phyloP scores from a whole-genome alignment of 139 green algal genomes.

The Helicosporidium sp. region DNA sequence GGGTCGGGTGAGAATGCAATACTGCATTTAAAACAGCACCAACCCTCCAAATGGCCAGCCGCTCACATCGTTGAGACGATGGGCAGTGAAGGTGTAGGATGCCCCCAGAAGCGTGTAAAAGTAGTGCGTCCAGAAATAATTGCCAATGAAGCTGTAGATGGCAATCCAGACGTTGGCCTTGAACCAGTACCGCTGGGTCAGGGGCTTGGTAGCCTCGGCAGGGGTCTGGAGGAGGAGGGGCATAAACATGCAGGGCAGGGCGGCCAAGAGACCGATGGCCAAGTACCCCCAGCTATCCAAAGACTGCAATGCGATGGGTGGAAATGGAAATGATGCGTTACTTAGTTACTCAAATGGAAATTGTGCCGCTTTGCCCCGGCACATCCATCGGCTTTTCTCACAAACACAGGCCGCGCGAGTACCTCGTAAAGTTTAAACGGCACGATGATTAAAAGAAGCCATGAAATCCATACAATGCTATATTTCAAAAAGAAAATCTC shows the following conservation, averaged over 20 bases:
- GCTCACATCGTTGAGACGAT: conserved; percentile 57
- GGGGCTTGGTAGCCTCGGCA: conserved; percentile 50
- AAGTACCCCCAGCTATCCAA: conserved; percentile 61
- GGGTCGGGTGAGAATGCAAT: neutral
- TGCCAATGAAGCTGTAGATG: conserved; percentile 90
- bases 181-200: conserved; percentile 67
- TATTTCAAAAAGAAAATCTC: conserved; percentile 82
- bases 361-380: neutral
- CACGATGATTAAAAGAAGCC: conserved; percentile 70
- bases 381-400: too few relatives aligned
- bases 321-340: neutral
- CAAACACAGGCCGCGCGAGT: too few relatives aligned
- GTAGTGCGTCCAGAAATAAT: conserved; percentile 99
- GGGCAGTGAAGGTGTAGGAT: conserved; percentile 72
- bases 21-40: too few relatives aligned
- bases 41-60: neutral
- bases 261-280: conserved; percentile 44
- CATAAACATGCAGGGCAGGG: conserved; percentile 53
- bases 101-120: conserved; percentile 87
- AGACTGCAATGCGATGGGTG: conserved; percentile 11
- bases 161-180: conserved; percentile 94
- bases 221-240: conserved; percentile 46
- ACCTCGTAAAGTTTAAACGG: conserved; percentile 82
- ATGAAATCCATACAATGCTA: conserved; percentile 77
- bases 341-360: neutral